These are phyloP conservation scores for Yamadazyma spencermartinsiae DNA, from an alignment of 1,139 yeast species.

Conservation along the genomic window DNA sequence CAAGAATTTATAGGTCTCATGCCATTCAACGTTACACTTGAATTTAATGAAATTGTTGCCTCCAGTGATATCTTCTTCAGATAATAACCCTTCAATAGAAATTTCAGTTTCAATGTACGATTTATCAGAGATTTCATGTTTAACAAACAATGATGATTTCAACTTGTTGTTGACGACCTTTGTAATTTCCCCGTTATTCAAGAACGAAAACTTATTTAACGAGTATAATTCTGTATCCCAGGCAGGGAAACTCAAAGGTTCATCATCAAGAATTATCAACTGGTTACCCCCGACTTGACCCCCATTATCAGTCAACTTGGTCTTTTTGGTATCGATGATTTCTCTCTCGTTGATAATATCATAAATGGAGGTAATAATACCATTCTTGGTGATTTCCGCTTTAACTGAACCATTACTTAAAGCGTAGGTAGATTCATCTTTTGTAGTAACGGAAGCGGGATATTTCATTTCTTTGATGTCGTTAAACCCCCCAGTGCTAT, in stretches of 20 bases:
- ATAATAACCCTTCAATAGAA: conserved; percentile 60
- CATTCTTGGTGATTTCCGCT: conserved; percentile 59
- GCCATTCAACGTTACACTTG: conserved; percentile 78
- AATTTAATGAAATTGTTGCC: conserved; percentile 49
- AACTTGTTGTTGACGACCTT: conserved; percentile 57
- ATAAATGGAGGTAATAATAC: conserved; percentile 65
- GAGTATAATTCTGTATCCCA: conserved; percentile 97
- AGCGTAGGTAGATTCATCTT: conserved; percentile 36
- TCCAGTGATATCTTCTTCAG: conserved; percentile 24
- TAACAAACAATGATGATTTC: conserved; percentile 61
- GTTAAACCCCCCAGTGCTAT: conserved; percentile 10
- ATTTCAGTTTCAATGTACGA: conserved; percentile 69
- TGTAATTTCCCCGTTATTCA: conserved; percentile 43
- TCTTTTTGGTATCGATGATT: conserved; percentile 56
- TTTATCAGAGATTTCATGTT: conserved; percentile 53
- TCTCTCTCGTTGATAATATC: conserved; percentile 67
- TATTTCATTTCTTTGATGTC: conserved; percentile 26
- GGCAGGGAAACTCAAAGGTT: conserved; percentile 88
- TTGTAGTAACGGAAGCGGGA: conserved; percentile 49
- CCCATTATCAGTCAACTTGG: conserved; percentile 45
- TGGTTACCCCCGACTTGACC: conserved; percentile 66
- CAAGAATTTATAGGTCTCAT: conserved; percentile 81
- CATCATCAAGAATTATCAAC: conserved; percentile 79
- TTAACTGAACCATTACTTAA: conserved; percentile 62
- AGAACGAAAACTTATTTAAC: conserved; percentile 61